Conservation (phyloP, 495 filamentous ascomycete genomes). For the Neurospora tetraspora region DNA sequence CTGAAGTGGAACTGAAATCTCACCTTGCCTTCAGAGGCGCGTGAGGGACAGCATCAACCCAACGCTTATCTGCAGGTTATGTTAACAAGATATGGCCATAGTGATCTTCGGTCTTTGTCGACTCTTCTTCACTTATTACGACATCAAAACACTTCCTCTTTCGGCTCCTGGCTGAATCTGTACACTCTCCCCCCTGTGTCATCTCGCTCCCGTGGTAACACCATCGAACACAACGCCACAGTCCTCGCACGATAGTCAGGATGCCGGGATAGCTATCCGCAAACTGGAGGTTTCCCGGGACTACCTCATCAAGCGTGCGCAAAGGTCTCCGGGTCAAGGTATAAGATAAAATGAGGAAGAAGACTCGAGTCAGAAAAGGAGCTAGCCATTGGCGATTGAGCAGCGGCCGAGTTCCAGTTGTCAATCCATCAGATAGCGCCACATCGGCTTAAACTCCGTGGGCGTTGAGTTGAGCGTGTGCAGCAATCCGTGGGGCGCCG, state of each 20-base stretch:
- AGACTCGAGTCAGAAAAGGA: not conserved
- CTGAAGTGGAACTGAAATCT: not conserved
- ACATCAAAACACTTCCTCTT: not conserved
- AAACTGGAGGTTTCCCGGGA: not conserved
- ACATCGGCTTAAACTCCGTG: not conserved
- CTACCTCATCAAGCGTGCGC: not conserved
- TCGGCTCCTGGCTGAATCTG: not conserved
- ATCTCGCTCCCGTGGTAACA: slow-evolving; percentile 4
- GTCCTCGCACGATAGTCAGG: not conserved
- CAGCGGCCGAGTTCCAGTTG: not conserved
- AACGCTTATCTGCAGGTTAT: not conserved
- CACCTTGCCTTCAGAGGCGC: not conserved
- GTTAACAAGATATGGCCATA: not conserved
- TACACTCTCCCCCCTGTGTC: slow-evolving; percentile 1
- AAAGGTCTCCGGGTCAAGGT: not conserved
- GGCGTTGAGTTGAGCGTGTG: not conserved
- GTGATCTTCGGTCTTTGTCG: not conserved
- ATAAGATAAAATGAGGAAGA: not conserved
- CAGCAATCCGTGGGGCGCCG: not conserved
- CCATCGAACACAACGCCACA: slow-evolving; percentile 3
- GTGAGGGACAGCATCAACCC: not conserved
- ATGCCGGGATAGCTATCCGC: not conserved
- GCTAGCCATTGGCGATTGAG: not conserved
- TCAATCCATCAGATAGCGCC: not conserved
- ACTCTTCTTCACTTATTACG: not conserved